These are phyloP conservation scores for Wickerhamomyces sp. DNA, from an alignment of 1,139 yeast genomes.

Conservation along the genomic window DNA sequence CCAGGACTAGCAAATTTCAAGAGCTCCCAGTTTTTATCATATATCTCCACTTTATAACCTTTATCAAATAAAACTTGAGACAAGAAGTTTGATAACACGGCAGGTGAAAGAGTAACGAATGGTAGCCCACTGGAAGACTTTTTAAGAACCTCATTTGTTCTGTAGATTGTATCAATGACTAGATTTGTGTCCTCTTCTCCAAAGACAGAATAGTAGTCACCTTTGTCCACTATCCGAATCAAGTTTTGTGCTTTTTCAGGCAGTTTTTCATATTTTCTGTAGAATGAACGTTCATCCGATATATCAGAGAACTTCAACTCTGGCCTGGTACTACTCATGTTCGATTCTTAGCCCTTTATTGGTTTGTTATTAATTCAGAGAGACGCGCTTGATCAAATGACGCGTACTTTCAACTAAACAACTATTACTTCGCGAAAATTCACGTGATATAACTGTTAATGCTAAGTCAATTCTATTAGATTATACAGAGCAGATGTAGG, in stretches of 20 bases:
- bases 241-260: conserved; percentile 46
- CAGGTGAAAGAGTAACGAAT: conserved; percentile 74
- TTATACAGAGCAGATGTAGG: too few species aligned
- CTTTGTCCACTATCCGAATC: conserved; percentile 67
- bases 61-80: conserved; percentile 63
- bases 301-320: conserved; percentile 67
- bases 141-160: conserved; percentile 77
- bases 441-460: not conserved
- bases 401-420: too few species aligned
- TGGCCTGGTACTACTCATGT: conserved; percentile 42
- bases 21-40: conserved; percentile 54
- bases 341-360: not conserved
- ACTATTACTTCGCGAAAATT: not conserved
- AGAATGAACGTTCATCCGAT: conserved; percentile 44
- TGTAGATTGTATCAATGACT: conserved; percentile 80
- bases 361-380: too few species aligned
- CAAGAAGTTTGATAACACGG: conserved; percentile 64
- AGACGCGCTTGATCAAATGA: not conserved
- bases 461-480: too few species aligned
- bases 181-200: conserved; percentile 69
- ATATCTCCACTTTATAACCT: conserved; percentile 78
- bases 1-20: conserved; percentile 82
- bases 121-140: conserved; percentile 41
- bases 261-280: conserved; percentile 50
- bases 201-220: conserved; percentile 72